These are phyloP conservation scores for Talaromyces sp. DNA, from an alignment of 2,329 filamentous ascomycete genomes.

Conservation along the genomic window DNA sequence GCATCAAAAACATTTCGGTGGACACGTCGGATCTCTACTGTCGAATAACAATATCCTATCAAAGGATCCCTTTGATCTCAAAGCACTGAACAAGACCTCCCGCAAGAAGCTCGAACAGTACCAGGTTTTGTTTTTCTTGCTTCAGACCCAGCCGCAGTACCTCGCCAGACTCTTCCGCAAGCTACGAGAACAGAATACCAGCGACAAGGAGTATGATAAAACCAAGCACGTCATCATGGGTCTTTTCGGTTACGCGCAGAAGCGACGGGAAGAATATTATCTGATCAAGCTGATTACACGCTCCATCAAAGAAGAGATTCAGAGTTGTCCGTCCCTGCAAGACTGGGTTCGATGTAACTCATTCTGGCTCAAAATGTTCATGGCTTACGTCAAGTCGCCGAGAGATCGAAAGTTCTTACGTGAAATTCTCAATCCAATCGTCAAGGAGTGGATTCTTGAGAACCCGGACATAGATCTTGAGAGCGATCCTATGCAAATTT, in stretches of 20 bases:
- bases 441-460: slow-evolving; percentile 89
- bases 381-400: slow-evolving; percentile 84
- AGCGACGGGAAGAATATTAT: slow-evolving; percentile 94
- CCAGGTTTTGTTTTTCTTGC: slow-evolving; percentile 93
- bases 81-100: slow-evolving; percentile 95
- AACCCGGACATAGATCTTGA: slow-evolving; percentile 88
- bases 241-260: slow-evolving; percentile 94
- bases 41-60: slow-evolving; percentile 86
- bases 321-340: slow-evolving; percentile 66
- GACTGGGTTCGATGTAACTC: slow-evolving; percentile 87
- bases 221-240: slow-evolving; percentile 95
- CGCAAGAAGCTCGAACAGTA: slow-evolving; percentile 93
- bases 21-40: slow-evolving; percentile 77
- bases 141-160: slow-evolving; percentile 95
- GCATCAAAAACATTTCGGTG: slow-evolving; percentile 93
- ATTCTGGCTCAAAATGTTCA: slow-evolving; percentile 85
- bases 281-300: slow-evolving; percentile 80
- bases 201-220: slow-evolving; percentile 88
- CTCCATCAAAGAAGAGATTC: slow-evolving; percentile 81
- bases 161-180: slow-evolving; percentile 82
- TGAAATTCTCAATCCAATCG: slow-evolving; percentile 76
- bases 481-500: slow-evolving; percentile 96
- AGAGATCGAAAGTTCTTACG: slow-evolving; percentile 88
- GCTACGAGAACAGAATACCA: slow-evolving; percentile 74
- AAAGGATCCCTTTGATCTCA: slow-evolving; percentile 89